A percentile compares a stretch with the other conserved stretches of the same genome.
These are phyloP conservation scores for Neurospora sp. DNA, from an alignment of 2,329 filamentous ascomycete species.

Conservation along the genomic window DNA sequence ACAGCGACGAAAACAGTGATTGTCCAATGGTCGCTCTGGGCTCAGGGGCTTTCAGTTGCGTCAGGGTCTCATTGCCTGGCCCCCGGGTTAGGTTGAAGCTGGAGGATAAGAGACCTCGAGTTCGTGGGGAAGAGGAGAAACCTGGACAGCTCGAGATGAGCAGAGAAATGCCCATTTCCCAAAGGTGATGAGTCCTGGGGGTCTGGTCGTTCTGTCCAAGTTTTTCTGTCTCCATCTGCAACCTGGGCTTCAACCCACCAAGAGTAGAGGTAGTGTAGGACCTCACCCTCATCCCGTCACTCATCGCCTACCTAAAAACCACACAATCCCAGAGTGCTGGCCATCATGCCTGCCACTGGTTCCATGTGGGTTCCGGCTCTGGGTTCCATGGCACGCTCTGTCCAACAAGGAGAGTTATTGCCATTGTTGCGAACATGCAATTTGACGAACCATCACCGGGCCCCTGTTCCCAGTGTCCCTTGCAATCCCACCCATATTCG, in stretches of 20 bases:
- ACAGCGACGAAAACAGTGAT: not conserved
- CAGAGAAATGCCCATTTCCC: not conserved
- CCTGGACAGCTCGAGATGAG: not conserved
- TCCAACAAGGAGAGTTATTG: slow-evolving; percentile 11
- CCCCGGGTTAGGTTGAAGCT: not conserved
- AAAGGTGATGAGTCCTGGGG: not conserved
- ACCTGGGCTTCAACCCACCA: not conserved
- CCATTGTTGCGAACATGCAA: slow-evolving; percentile 16
- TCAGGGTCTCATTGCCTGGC: not conserved
- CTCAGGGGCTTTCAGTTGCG: not conserved
- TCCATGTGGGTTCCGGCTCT: not conserved
- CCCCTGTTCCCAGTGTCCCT: slow-evolving; percentile 15
- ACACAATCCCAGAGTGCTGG: not conserved
- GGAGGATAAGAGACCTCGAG: not conserved
- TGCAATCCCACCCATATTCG: slow-evolving; percentile 5
- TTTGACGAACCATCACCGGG: slow-evolving; percentile 18
- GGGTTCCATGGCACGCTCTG: slow-evolving; percentile 3
- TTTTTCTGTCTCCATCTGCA: not conserved
- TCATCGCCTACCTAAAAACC: not conserved
- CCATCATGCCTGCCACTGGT: not conserved
- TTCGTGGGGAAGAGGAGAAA: not conserved
- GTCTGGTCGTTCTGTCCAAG: not conserved
- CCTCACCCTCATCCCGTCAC: not conserved
- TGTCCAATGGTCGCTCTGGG: not conserved
- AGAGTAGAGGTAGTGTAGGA: too few relatives aligned